Conservation (phyloP, 306 rosid species). For the Corylus americana region DNA sequence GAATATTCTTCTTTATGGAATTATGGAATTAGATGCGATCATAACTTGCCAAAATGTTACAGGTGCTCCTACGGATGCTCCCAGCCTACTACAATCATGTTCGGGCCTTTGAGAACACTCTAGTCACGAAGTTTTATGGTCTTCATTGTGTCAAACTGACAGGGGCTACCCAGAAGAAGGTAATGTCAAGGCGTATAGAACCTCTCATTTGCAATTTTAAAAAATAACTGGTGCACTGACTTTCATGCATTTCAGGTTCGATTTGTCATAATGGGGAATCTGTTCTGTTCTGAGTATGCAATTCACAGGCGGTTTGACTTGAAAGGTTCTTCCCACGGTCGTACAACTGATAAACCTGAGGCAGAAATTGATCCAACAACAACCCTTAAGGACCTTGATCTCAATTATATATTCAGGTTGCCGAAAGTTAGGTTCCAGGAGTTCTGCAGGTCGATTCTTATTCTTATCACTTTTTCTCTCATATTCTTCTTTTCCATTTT, state of each 20-base stretch:
- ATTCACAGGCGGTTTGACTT: constrained; percentile 88
- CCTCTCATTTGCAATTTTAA: not conserved
- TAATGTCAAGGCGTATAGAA: constrained; percentile 31
- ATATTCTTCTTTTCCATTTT: not conserved
- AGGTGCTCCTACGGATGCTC: constrained; percentile 94
- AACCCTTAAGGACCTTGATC: constrained; percentile 92
- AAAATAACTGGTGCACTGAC: not conserved
- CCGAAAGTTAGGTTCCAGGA: constrained; percentile 84
- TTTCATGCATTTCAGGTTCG: constrained; percentile 64
- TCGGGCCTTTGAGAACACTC: constrained; percentile 78
- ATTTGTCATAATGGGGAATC: constrained; percentile 93
- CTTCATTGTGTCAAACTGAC: constrained; percentile 85
- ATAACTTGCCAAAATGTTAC: constrained; percentile 29
- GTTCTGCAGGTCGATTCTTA: constrained; percentile 62
- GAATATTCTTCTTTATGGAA: constrained; percentile 16
- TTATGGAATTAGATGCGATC: constrained; percentile 27
- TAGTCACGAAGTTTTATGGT: constrained; percentile 86
- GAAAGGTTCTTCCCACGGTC: constrained; percentile 94
- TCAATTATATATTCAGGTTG: constrained; percentile 78
- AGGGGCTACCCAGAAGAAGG: constrained; percentile 86
- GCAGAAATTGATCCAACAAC: constrained; percentile 77
- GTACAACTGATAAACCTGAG: constrained; percentile 75
- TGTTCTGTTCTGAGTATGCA: constrained; percentile 68
- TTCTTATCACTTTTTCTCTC: not conserved
- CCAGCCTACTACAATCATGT: constrained; percentile 93